phyloP scores from a whole-genome alignment of 768 basidiomycete species.

The Tulasnella sp. region DNA sequence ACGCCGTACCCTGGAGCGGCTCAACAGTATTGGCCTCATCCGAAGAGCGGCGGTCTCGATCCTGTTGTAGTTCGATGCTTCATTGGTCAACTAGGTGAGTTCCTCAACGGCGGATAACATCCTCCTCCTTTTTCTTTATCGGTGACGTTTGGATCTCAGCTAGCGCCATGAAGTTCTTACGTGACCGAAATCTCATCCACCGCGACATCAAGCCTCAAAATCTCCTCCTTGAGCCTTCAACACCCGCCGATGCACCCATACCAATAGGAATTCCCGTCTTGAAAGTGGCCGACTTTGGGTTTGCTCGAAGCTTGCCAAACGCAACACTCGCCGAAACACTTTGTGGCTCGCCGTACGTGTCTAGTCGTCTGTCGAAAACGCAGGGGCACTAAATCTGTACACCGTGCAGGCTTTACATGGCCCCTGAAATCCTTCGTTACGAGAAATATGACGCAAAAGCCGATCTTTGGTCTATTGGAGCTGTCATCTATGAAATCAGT shows the following conservation, averaged over 20 bases:
- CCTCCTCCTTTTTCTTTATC: background rate
- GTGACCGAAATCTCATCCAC: slow-evolving; percentile 84
- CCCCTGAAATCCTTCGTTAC: slow-evolving; percentile 93
- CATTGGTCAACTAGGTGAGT: slow-evolving; percentile 68
- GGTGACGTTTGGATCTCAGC: slow-evolving; percentile 39
- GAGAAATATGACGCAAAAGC: slow-evolving; percentile 98
- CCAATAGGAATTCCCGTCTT: slow-evolving; percentile 88
- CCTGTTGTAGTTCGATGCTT: slow-evolving; percentile 89
- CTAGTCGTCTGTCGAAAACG: background rate
- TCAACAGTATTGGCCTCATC: slow-evolving; percentile 84
- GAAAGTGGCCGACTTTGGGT: slow-evolving; percentile 97
- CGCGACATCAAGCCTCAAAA: slow-evolving; percentile 99
- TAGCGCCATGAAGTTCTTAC: slow-evolving; percentile 85
- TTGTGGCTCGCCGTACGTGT: slow-evolving; percentile 87
- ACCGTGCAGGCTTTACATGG: slow-evolving; percentile 83
- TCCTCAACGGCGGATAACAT: background rate
- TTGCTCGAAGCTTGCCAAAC: slow-evolving; percentile 84
- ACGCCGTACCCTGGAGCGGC: slow-evolving; percentile 58
- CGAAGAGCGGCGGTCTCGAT: slow-evolving; percentile 79
- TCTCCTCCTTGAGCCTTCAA: slow-evolving; percentile 76
- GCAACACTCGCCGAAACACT: slow-evolving; percentile 95
- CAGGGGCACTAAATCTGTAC: background rate
- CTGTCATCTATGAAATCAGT: slow-evolving; percentile 92
- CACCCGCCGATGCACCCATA: slow-evolving; percentile 58
- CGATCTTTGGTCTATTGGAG: slow-evolving; percentile 97